Evolutionary conservation across 73 alveolate genomes (phyloP), one percentile per base, ranked within the genome.

Genomic region (Stentor coeruleus): DNA sequence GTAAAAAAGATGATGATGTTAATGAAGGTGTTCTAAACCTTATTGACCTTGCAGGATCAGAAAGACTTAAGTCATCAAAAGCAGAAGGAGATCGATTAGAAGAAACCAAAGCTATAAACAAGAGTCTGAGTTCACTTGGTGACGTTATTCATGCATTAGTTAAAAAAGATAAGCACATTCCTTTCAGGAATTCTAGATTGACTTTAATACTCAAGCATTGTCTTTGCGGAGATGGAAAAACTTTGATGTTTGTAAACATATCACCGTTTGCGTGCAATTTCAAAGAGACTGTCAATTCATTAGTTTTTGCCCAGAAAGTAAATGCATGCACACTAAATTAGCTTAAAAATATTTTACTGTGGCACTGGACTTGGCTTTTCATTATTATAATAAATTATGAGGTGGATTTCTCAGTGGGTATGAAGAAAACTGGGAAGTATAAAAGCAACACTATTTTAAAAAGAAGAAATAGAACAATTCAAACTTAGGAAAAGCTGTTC

Each of bases 41-140:
- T 42, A 91, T 97, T 3, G 99, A 97, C 88, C 81, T 97, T 39
- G 99, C 99, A 2, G 99, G 99, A 3, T 90, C 97, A 49, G 99
- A 97, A 85, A 92, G 98, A 80, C 89, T 95, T 3, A 90, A 92
- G 31, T 86, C 92, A 81, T 84, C 98, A 26, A 79, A 87, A 39
- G 92, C 91, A 26, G 94, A 87, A 42, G 98, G 96, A 2, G 94
- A 89, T 31, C 84, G 97, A 74, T 55, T 91, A 3, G 95, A 95
- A 74, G 99, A 95, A 85, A 89, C 97, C 3, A 74, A 86, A 83
- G 74, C 91, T 37, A 95, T 95, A 11, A 95, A 95, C 59, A 81
- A 86, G 86, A 76, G 93, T 41, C 86, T 95, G 35, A 59, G 90
- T 4, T 83, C 90, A 59, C 84, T 94, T 31, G 97, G 97, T 35